Percentiles rank a stretch among this genome's conserved stretches.
phyloP scores from a whole-genome alignment of 2,329 filamentous ascomycete genomes.

The Diplocarpon mali region DNA sequence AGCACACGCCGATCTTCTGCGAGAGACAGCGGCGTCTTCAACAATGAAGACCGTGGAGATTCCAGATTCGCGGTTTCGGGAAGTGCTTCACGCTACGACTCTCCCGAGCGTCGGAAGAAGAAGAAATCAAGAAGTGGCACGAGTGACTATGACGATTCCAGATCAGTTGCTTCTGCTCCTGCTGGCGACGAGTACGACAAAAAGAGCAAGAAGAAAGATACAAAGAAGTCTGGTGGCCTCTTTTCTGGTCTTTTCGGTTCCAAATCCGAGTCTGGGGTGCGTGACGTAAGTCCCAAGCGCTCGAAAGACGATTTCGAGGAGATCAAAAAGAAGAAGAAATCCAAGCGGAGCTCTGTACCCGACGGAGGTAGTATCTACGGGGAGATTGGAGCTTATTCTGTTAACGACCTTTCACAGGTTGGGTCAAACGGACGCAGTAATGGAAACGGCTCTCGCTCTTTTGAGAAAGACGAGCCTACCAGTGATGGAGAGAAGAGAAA shows the following conservation, averaged over 20 bases:
- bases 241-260: slow-evolving; percentile 34
- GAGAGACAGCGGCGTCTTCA: slow-evolving; percentile 32
- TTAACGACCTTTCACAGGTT: slow-evolving; percentile 18
- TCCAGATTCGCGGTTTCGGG: slow-evolving; percentile 38
- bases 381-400: slow-evolving; percentile 15
- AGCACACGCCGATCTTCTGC: slow-evolving; percentile 28
- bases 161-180: slow-evolving; percentile 35
- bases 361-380: slow-evolving; percentile 21
- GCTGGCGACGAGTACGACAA: slow-evolving; percentile 26
- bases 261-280: slow-evolving; percentile 25
- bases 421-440: slow-evolving; percentile 20
- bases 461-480: slow-evolving; percentile 14
- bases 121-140: slow-evolving; percentile 31
- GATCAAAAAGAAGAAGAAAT: slow-evolving; percentile 25
- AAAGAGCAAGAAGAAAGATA: slow-evolving; percentile 29
- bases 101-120: slow-evolving; percentile 23
- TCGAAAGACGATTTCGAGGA: slow-evolving; percentile 23
- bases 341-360: slow-evolving; percentile 23
- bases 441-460: slow-evolving; percentile 14
- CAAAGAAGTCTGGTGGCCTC: slow-evolving; percentile 29
- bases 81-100: slow-evolving; percentile 30
- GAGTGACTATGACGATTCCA: slow-evolving; percentile 36
- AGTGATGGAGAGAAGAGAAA: slow-evolving; percentile 23
- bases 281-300: slow-evolving; percentile 19
- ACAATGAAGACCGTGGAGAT: slow-evolving; percentile 31